Evolutionary conservation across 495 filamentous ascomycete species (phyloP), one percentile per base, ranked within the genome.

Genomic region (Penicillium paxilli): DNA sequence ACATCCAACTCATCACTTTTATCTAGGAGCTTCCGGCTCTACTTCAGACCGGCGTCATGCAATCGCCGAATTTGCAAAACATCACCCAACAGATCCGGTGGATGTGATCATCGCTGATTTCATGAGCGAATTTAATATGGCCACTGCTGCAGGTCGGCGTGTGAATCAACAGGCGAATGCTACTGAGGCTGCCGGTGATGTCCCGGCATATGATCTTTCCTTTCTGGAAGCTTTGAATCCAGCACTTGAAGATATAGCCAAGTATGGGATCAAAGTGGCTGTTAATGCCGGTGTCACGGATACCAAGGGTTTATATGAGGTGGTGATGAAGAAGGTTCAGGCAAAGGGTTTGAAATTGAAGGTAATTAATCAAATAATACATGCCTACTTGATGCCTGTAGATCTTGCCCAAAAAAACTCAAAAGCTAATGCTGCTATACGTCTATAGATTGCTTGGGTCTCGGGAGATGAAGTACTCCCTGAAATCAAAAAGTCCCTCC

Each of bases 81-180:
- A 80, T 49, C 28, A 63, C 12, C 56, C 58, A 6, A 65, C 58
- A 0, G 80, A 83, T 33, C 79, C 75, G 0, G 69, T 83, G 26
- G 80, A 83, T 65, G 77, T 84, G 12, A 79, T 84, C 21, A 78
- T 75, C 19, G 80, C 79, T 11, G 81, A 84, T 59, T 83, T 78
- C 67, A 80, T 84, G 80, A 76, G 71, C 49, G 80, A 84, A 55
- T 74, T 70, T 30, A 82, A 81, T 51, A 82, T 83, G 79, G 73
- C 75, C 17, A 68, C 69, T 7, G 56, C 64, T 24, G 73, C 76
- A n/a, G 74, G 68, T 35, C 65, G 67, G 16, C 77, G 78, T 41
- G 65, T 72, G 40, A 69, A 77, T 45, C 57, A 67, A 14, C 11
- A 32, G 46, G 28, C 19, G 9, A 37, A 12, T 5, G 32, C 52